Conservation (phyloP, 2,329 filamentous ascomycete genomes). For the Fusarium nurragi region DNA sequence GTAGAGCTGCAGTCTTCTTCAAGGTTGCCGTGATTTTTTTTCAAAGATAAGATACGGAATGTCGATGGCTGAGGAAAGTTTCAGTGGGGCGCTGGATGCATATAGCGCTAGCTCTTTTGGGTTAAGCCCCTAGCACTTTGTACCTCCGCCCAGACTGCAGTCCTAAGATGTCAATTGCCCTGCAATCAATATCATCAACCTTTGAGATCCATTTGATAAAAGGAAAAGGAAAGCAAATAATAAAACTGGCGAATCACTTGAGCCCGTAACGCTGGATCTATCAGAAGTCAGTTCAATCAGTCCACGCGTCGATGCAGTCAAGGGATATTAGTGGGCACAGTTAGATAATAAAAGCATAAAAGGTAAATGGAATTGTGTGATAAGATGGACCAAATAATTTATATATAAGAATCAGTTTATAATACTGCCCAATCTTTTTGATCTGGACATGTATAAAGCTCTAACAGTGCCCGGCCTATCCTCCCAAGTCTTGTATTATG, state of each 20-base stretch:
- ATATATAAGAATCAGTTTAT: constrained; percentile 21
- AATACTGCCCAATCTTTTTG: neutral
- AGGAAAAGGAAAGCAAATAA: no score
- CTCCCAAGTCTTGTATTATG: constrained; percentile 10
- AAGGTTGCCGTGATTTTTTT: constrained; percentile 42
- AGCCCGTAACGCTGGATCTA: no score
- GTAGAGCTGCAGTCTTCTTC: constrained; percentile 8
- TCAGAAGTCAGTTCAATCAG: no score
- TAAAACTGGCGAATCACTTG: no score
- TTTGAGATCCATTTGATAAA: no score
- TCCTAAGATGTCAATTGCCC: neutral
- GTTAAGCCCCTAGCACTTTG: neutral
- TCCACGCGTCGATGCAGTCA: no score
- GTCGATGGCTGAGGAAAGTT: constrained; percentile 34
- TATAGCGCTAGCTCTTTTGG: neutral
- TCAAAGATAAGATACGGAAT: constrained; percentile 42
- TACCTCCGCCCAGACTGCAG: neutral
- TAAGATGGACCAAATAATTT: neutral
- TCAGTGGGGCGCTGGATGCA: neutral
- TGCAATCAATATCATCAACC: no score
- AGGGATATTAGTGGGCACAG: no score
- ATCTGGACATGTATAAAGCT: constrained; percentile 17
- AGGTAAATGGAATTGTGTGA: neutral
- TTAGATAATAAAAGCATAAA: no score
- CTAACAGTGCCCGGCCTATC: constrained; percentile 14